These are phyloP conservation scores for Boletus patriciae DNA, from an alignment of 768 basidiomycete genomes.

Conservation along the genomic window DNA sequence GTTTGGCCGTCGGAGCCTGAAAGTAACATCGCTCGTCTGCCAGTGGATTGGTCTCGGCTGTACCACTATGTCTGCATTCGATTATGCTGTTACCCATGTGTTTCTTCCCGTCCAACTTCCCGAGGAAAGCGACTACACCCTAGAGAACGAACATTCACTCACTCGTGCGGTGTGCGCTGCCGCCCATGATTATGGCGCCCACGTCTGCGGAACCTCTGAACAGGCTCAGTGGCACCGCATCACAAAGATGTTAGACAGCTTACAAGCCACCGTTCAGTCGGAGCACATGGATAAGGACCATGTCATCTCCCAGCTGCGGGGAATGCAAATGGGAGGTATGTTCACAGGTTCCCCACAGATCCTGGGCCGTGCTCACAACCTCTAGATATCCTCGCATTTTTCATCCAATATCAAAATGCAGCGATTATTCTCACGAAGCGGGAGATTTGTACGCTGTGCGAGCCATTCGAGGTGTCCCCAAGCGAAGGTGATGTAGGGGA, in stretches of 20 bases:
- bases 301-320: neutral
- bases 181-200: neutral
- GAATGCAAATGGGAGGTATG: neutral
- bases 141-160: neutral
- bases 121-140: neutral
- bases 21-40: too few relatives aligned
- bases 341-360: neutral
- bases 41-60: too few relatives aligned
- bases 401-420: too few relatives aligned
- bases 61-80: too few relatives aligned
- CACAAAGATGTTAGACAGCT: conserved; percentile 4
- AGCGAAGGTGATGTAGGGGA: neutral
- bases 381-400: too few relatives aligned
- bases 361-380: neutral
- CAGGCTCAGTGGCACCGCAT: conserved; percentile 3
- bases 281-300: neutral
- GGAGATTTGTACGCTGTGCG: conserved; percentile 31
- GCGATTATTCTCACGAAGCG: conserved; percentile 33
- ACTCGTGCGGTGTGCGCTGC: conserved; percentile 1
- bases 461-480: conserved; percentile 44
- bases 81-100: conserved; percentile 9
- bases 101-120: conserved; percentile 6
- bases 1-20: too few relatives aligned
- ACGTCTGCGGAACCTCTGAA: neutral
- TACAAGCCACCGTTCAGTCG: neutral